These are phyloP conservation scores for Cordyceps cateniannulata DNA, from an alignment of 2,329 filamentous ascomycete species.

Conservation along the genomic window DNA sequence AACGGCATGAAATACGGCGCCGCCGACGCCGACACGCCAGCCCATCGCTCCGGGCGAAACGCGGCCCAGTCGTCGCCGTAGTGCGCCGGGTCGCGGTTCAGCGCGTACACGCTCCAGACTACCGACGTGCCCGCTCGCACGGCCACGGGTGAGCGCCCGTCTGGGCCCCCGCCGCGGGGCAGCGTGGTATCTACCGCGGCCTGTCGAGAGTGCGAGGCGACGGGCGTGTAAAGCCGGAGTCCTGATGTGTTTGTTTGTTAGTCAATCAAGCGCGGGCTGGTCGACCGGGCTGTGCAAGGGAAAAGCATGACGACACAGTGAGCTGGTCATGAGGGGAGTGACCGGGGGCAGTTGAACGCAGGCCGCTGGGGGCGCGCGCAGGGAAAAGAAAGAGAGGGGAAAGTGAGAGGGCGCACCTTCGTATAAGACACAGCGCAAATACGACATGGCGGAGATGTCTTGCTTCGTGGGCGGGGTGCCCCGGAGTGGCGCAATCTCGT, in stretches of 20 bases:
- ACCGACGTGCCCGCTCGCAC: conserved; percentile 41
- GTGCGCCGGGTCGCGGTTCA: conserved; percentile 6
- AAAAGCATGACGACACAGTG: background rate
- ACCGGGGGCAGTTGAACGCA: background rate
- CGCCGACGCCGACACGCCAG: background rate
- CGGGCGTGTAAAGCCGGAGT: conserved; percentile 8
- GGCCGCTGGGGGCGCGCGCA: background rate
- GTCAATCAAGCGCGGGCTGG: background rate
- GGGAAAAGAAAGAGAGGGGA: background rate
- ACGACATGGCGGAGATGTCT: conserved; percentile 1
- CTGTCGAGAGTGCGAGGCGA: conserved; percentile 31
- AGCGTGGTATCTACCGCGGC: conserved; percentile 38
- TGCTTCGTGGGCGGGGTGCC: background rate
- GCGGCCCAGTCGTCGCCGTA: conserved; percentile 11
- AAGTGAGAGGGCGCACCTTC: background rate
- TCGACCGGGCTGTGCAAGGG: background rate
- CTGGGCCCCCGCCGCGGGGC: conserved; percentile 44
- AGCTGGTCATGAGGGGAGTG: no score
- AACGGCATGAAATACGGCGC: conserved; percentile 6
- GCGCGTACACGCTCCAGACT: conserved; percentile 9
- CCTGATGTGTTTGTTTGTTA: background rate
- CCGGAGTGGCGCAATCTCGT: background rate
- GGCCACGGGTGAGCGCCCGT: conserved; percentile 41
- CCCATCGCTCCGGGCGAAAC: conserved; percentile 9
- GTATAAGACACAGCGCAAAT: conserved; percentile 4